Evolutionary conservation across 495 filamentous ascomycete genomes (phyloP), one percentile per base, ranked within the genome.

Genomic region (Cercophora scortea): DNA sequence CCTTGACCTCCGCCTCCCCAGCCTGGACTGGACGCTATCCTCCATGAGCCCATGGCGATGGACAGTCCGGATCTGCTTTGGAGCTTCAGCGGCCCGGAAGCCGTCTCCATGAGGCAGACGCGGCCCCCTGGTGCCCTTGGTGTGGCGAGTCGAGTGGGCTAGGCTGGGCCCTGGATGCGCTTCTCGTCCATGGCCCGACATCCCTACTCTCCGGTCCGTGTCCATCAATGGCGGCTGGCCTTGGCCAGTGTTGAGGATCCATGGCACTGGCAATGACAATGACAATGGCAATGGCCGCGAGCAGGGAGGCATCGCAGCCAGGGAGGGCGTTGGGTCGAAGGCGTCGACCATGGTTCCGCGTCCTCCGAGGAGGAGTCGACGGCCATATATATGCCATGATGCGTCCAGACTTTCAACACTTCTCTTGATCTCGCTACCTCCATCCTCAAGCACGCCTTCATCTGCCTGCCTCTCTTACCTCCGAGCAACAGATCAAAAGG

Each of bases 81-180:
- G 49, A 61, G 62, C 51, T 18, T 56, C 47, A 43, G 50, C 64
- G 64, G 64, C 51, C 64, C 64, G 64, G 35, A 42, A 57, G 61
- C 64, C 64, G 64, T 45, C 51, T 49, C 51, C 34, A 38, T 36
- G 32, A 52, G 32, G 44, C 46, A 13, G 18, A 15, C 34, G 44
- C 38, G 36, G 25, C 18, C 17, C 49, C 48, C 4, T 19, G 39
- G 34, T 44, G 46, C 17, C 49, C 48, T 8, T 19, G 39, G 34
- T 44, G 46, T 54, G 52, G 54, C 56, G 45, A 43, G 15, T 19
- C 33, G 36, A 34, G 41, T 13, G 12, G 19, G 34, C 8, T 32
- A 11, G 11, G 8, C 12, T 33, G 34, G 33, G 41, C 16, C 42
- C n/a, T 32, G 39, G 32, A n/a, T 15, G 50, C 38, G 40, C 32